phyloP scores from a whole-genome alignment of 2,329 filamentous ascomycete genomes.

The Penicillium sp. region DNA sequence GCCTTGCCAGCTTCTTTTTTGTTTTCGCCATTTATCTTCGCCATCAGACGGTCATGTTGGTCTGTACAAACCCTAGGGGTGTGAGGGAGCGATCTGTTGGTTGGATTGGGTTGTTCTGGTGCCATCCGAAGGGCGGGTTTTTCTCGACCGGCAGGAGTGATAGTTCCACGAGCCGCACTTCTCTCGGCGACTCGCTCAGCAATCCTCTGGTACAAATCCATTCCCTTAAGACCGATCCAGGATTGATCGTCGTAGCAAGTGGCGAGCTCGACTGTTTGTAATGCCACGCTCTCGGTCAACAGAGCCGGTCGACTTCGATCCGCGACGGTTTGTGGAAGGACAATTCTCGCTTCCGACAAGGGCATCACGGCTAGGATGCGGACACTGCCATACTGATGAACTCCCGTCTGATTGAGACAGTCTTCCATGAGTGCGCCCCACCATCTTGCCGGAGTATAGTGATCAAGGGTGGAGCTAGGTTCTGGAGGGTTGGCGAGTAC shows the following conservation, averaged over 20 bases:
- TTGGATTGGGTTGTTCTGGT: constrained; percentile 22
- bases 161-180: constrained; percentile 31
- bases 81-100: constrained; percentile 23
- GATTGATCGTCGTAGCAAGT: constrained; percentile 38
- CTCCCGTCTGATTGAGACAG: constrained; percentile 61
- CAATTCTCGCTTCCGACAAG: constrained; percentile 59
- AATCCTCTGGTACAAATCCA: constrained; percentile 28
- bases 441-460: constrained; percentile 57
- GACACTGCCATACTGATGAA: constrained; percentile 78
- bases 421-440: constrained; percentile 60
- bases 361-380: constrained; percentile 77
- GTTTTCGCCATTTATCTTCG: constrained; percentile 16
- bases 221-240: constrained; percentile 30
- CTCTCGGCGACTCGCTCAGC: constrained; percentile 34
- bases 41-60: constrained; percentile 1
- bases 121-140: constrained; percentile 26
- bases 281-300: constrained; percentile 59
- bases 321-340: constrained; percentile 65
- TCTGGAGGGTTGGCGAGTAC: constrained; percentile 70
- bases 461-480: constrained; percentile 56
- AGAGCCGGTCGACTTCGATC: constrained; percentile 62
- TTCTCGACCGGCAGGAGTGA: constrained; percentile 36
- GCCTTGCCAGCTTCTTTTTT: not conserved
- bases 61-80: constrained; percentile 42
- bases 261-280: constrained; percentile 58